phyloP scores from a whole-genome alignment of 2,329 filamentous ascomycete species.

The Bipolaris gigantea region DNA sequence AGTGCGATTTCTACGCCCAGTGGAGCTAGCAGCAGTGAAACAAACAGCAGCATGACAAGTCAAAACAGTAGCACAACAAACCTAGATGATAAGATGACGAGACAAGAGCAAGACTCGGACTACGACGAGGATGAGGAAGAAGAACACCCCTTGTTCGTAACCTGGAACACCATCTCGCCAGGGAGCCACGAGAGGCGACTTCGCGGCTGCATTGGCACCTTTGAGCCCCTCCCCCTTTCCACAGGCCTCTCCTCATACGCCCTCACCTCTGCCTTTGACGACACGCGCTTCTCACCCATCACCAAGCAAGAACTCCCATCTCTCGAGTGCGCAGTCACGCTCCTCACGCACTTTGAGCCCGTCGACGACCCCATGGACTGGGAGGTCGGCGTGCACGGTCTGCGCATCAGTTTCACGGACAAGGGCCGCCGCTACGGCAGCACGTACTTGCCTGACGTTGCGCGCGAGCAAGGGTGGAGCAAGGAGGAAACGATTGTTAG shows the following conservation, averaged over 20 bases:
- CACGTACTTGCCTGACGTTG: constrained; percentile 91
- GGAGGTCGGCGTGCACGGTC: constrained; percentile 81
- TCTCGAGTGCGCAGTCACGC: constrained; percentile 62
- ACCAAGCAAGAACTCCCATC: constrained; percentile 44
- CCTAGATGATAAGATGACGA: constrained; percentile 43
- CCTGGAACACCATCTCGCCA: constrained; percentile 77
- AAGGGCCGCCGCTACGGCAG: constrained; percentile 74
- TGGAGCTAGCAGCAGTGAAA: constrained; percentile 46
- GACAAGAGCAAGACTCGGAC: constrained; percentile 28
- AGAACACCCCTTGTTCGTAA: constrained; percentile 80
- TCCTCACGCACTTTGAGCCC: constrained; percentile 83
- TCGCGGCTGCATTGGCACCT: constrained; percentile 91
- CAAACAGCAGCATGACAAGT: constrained; percentile 49
- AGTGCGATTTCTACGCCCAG: constrained; percentile 52
- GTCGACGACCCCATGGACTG: constrained; percentile 76
- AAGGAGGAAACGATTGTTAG: constrained; percentile 90
- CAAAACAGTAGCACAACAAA: constrained; percentile 33
- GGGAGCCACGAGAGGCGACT: constrained; percentile 63
- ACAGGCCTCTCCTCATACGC: constrained; percentile 12
- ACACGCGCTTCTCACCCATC: constrained; percentile 64
- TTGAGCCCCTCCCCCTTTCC: constrained; percentile 10
- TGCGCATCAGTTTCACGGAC: constrained; percentile 82
- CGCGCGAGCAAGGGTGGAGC: constrained; percentile 89
- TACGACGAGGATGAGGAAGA: constrained; percentile 24
- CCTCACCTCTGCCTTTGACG: constrained; percentile 57